phyloP scores from a whole-genome alignment of 495 filamentous ascomycete genomes.

The Venustampulla echinocandica region DNA sequence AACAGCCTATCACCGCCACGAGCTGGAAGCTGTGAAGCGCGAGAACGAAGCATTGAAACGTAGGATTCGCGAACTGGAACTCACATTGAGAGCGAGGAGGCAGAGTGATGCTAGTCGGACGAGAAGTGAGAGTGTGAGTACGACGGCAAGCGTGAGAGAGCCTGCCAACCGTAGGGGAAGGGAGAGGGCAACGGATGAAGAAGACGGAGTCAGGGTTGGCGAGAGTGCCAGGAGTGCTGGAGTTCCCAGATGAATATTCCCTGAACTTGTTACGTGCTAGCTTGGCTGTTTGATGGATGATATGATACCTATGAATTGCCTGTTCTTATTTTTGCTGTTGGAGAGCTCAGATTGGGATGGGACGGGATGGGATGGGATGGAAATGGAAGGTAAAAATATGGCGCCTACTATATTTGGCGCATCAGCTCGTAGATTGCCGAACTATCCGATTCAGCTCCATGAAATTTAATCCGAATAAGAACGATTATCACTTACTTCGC shows the following conservation, averaged over 20 bases:
- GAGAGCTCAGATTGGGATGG: neutral
- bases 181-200: conserved; percentile 26
- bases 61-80: conserved; percentile 67
- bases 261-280: neutral
- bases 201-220: conserved; percentile 43
- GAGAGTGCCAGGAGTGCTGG: conserved; percentile 48
- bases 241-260: conserved; percentile 11
- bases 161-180: conserved; percentile 18
- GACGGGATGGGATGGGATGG: too few relatives aligned
- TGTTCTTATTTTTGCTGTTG: neutral
- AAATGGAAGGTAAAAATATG: too few relatives aligned
- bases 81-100: conserved; percentile 35
- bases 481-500: too few relatives aligned
- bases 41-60: conserved; percentile 75
- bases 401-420: too few relatives aligned
- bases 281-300: neutral
- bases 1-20: conserved; percentile 53
- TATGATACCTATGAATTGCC: neutral
- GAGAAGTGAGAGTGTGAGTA: conserved; percentile 34
- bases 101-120: conserved; percentile 33
- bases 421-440: too few relatives aligned
- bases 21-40: conserved; percentile 62
- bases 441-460: too few relatives aligned
- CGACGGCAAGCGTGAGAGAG: conserved; percentile 29
- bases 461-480: too few relatives aligned